Evolutionary conservation across 768 basidiomycete genomes (phyloP), one percentile per base, ranked within the genome.

Genomic region (Pulveroboletus sp.): DNA sequence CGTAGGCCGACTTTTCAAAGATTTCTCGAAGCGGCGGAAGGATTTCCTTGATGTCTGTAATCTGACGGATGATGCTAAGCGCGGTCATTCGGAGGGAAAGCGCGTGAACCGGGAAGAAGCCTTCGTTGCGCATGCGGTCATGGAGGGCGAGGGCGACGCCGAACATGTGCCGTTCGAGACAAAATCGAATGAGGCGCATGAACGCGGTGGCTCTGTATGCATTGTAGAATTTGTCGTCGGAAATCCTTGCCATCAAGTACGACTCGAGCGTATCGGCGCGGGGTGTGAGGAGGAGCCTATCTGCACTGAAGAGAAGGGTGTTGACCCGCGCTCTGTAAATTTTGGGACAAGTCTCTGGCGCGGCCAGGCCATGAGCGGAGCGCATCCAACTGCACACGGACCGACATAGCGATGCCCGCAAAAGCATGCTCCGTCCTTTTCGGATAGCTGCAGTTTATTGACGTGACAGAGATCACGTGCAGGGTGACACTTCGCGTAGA

Each of bases 61-160:
- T 46, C 13, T 30, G 24, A 1, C 47, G 48, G 17, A 60, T 40
- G 22, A 74, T 43, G 17, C 58, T 43, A 31, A 75, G 58, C 0
- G 72, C 71, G 12, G 71, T 47, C 57, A 81, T 70, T 43, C 70
- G 71, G 8, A 75, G 71, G 43, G 73, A 65, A 13, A 78, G 67
- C 13, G 68, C 46, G 7, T 65, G 50, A 13, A 71, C 58, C 1
- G 74, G 68, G 2, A 72, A 43, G 35, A 78, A 66, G 9, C 73
- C 71, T 16, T 72, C 69, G 1, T 64, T 57, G 17, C 60, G 51
- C 74, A 82, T 76, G 16, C 71, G 68, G 8, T 67, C 55, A 55
- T 77, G 73, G 11, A 80, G 61, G 3, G 60, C 50, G 16, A 70
- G 57, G 0, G 81, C 79, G 29, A 70, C 63, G 12, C 58, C 55